Evolutionary conservation across 495 filamentous ascomycete genomes (phyloP).

Genomic region (Echria macrotheca): DNA sequence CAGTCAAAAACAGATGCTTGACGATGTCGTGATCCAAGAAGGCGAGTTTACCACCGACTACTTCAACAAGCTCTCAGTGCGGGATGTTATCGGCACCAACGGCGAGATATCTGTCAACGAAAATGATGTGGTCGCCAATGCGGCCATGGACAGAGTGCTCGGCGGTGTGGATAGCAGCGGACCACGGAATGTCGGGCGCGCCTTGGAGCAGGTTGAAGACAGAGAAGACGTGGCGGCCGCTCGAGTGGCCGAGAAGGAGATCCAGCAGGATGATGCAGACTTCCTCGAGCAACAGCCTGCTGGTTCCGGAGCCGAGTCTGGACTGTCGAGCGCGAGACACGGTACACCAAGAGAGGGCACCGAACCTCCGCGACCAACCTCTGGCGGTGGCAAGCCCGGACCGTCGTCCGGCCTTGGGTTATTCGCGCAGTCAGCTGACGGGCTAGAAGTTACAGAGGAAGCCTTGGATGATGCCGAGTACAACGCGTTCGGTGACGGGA

Average conservation of each 20-base stretch:
- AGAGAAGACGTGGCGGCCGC: conserved; percentile 86
- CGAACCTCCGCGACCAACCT: conserved; percentile 22
- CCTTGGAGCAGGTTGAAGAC: conserved; percentile 86
- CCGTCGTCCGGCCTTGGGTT: conserved; percentile 38
- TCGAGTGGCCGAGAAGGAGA: conserved; percentile 79
- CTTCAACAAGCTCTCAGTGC: conserved; percentile 74
- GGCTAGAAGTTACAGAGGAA: conserved; percentile 21
- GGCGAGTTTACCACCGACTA: conserved; percentile 98
- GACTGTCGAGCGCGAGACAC: conserved; percentile 37
- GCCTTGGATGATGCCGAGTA: conserved; percentile 47
- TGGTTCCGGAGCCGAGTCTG: conserved; percentile 31
- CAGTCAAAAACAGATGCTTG: conserved; percentile 94
- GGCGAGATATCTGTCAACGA: conserved; percentile 52
- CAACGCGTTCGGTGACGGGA: conserved; percentile 49
- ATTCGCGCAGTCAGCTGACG: conserved; percentile 32
- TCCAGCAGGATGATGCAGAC: conserved; percentile 83
- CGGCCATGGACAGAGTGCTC: conserved; percentile 83
- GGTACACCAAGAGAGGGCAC: conserved; percentile 46
- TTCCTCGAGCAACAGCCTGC: conserved; percentile 72
- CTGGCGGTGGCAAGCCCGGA: conserved; percentile 14
- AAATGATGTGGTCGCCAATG: conserved; percentile 59
- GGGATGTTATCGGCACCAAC: conserved; percentile 62
- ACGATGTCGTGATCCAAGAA: conserved; percentile 97
- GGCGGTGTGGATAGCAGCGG: conserved; percentile 49
- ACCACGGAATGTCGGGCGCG: conserved; percentile 47